Conservation (phyloP, 2,329 filamentous ascomycete species). For the Exophiala phaeomuriformis region DNA sequence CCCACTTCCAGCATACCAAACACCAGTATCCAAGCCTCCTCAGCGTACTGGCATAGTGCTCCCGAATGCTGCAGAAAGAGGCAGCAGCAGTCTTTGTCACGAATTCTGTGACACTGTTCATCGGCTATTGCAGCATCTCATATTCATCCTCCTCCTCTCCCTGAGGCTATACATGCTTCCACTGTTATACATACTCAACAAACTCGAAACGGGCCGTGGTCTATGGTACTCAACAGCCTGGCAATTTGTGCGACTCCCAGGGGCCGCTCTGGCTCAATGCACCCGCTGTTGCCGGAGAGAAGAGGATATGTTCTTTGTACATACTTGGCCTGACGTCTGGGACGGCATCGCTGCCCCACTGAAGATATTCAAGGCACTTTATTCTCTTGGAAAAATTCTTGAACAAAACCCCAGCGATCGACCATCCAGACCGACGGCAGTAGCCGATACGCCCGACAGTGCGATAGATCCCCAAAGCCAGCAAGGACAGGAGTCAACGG, state of each 20-base stretch:
- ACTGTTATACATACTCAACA: constrained; percentile 17
- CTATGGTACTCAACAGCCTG: constrained; percentile 13
- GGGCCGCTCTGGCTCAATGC: constrained; percentile 1
- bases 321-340: constrained; percentile 4
- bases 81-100: constrained; percentile 31
- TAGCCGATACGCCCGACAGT: background rate
- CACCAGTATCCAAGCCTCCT: no score
- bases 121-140: constrained; percentile 12
- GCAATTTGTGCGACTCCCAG: constrained; percentile 9
- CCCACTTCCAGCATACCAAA: background rate
- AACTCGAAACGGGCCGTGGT: constrained; percentile 11
- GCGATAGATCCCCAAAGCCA: constrained; percentile 7
- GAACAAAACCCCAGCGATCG: constrained; percentile 10
- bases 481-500: background rate
- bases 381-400: constrained; percentile 7
- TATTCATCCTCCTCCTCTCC: constrained; percentile 14
- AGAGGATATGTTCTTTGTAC: background rate
- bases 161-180: constrained; percentile 20
- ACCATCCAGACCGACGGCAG: background rate
- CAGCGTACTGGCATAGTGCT: background rate
- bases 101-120: constrained; percentile 14
- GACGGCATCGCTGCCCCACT: constrained; percentile 2
- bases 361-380: constrained; percentile 11
- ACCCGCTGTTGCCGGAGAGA: background rate
- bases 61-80: background rate